Base-by-base conservation (phyloP, 768 basidiomycete genomes). In the Paxillus rubicundulus region DNA sequence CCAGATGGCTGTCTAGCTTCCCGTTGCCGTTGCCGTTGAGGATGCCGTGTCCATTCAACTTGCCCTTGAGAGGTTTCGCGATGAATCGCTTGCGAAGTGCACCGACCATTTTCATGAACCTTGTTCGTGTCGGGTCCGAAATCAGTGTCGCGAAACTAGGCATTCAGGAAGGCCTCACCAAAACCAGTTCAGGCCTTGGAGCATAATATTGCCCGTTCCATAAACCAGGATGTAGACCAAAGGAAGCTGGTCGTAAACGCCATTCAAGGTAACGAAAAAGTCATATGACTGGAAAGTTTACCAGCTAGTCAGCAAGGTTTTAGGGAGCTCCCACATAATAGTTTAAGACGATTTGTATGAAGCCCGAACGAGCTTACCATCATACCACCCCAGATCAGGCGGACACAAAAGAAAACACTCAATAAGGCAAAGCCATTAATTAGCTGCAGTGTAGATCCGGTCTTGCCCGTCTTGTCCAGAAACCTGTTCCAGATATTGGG, bases 131-230 rank as follows among this genome's bases (percentile, higher is more conserved):
- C 4, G 44, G 41, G 32, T 18, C 16, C 30, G 17, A 42, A 9
- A 17, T 48, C 49, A 51, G 41, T 12, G n/a, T 38, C 40, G 45
- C 9, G 45, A 45, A 18, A 12, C 43, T 14, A 47, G 33, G 10
- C 24, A 12, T 37, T 18, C 27, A 38, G 34, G 33, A 17, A 14
- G 30, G n/a, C 69, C 79, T n/a, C 43, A 90, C 89, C 90, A 92
- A 60, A 85, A 76, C 77, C 84, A 84, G 67, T 94, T 95, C 20
- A 95, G 73, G 4, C 75, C 73, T 59, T 91, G 85, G 9, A 94
- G 73, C 32, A 83, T 61, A 32, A 87, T 51, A 61, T 89, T 91
- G 16, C 84, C 87, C 5, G 63, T 39, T 2, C 78, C 76, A 50
- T 82, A 86, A 18, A 82, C 69, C 33, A 77, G 38, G 14, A 80